These are phyloP conservation scores for Solanum virginianum DNA, from an alignment of 257 asterid genomes.

Conservation along the genomic window DNA sequence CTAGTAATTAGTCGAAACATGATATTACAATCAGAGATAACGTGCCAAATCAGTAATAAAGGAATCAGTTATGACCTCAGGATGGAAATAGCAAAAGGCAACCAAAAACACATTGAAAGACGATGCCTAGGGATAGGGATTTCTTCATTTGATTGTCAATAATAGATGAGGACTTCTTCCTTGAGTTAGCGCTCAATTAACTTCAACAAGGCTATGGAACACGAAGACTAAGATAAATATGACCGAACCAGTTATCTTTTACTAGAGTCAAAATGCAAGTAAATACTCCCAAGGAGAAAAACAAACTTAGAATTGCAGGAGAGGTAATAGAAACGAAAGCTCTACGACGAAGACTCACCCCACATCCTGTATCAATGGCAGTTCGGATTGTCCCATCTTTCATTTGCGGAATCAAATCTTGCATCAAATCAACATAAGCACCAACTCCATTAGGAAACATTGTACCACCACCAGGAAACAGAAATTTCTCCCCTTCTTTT, in stretches of 20 bases:
- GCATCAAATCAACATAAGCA: slow-evolving; percentile 13
- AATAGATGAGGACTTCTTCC: not conserved
- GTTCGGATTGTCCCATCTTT: slow-evolving; percentile 17
- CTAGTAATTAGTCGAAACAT: not conserved
- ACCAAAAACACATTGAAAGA: not conserved
- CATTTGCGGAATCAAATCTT: slow-evolving; percentile 16
- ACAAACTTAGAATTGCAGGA: not conserved
- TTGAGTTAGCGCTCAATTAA: not conserved
- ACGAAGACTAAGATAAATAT: not conserved
- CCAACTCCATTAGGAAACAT: slow-evolving; percentile 21
- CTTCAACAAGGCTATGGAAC: not conserved
- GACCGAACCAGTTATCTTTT: not conserved
- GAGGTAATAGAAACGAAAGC: not conserved
- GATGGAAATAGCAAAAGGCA: not conserved
- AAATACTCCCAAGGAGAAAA: not conserved
- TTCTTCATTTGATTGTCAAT: not conserved
- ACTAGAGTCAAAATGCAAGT: not conserved
- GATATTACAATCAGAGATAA: not conserved
- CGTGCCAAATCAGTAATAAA: not conserved
- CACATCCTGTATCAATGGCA: slow-evolving; percentile 24
- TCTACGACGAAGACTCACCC: slow-evolving; percentile 3
- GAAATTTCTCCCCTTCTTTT: slow-evolving; percentile 21
- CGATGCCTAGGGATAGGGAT: not conserved
- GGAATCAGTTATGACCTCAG: not conserved
- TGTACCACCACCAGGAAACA: slow-evolving; percentile 21